Base-by-base conservation (phyloP, 192 early-diverging fungal species). In the Rhizophagus clarus region DNA sequence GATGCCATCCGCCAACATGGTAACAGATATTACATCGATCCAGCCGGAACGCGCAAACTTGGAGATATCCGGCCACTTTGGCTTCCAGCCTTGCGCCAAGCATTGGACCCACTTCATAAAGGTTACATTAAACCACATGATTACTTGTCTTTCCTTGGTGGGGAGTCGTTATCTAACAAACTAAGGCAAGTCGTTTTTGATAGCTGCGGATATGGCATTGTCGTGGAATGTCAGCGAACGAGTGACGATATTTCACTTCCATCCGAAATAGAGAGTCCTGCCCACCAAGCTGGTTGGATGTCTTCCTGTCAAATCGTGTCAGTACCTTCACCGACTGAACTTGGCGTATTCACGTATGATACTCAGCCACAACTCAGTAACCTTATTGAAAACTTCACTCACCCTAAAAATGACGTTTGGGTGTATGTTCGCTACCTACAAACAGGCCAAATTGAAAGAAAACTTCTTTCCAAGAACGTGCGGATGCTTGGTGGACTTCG, bases 111-210 rank as follows among this genome's bases (percentile, higher is more conserved):
- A 14, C 17, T 77, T 6, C 61, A 77, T 42, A 77, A 68, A 31
- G 76, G 76, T 17, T 77, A 77, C 17, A 66, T 77, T 63, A 49
- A 61, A 77, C 76, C 76, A 67, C 61, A 77, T 24, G 76, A 77
- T 42, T 77, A 31, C 42, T 67, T 77, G 3, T 31, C 20, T 61
- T 77, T 77, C 31, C 63, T 77, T 28, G 63, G 31, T 26, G 29
- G 20, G 0, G 62, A 77, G 12, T 32, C 29, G 14, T 67, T 77
- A 5, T 66, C 76, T 14, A 32, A 24, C 11, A 61, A 62, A 15
- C 31, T 77, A n/a, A 49, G 64, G 24, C 76, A 67, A 24, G 12
- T 77, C n/a, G 62, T 77, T 42, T 62, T 77, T 28, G 62, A 77
- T 62, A 61, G 76, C 64, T 60, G 61, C 29, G 76, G 76, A 28